phyloP scores from a whole-genome alignment of 1,284 basidiomycete genomes.

The Pholiota adiposa region DNA sequence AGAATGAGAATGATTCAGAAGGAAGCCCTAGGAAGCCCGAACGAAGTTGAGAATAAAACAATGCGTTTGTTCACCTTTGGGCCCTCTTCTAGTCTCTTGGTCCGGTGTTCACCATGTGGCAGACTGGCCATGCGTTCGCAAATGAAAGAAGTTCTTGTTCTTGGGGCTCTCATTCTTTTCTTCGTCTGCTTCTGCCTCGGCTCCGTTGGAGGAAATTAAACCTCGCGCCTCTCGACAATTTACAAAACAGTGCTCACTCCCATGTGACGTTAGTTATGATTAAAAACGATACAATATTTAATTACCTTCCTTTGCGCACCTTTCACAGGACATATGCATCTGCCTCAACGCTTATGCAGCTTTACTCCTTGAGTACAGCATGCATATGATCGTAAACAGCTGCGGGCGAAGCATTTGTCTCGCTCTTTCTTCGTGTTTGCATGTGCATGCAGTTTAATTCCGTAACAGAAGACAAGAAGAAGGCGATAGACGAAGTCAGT shows the following conservation, averaged over 20 bases:
- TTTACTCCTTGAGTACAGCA: neutral
- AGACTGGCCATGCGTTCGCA: too few species aligned
- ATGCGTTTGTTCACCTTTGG: too few species aligned
- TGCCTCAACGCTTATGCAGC: neutral
- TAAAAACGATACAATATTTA: neutral
- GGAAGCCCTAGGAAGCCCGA: too few species aligned
- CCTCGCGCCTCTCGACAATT: neutral
- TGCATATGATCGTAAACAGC: conserved; percentile 9
- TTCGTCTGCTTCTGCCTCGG: neutral
- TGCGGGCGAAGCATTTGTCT: conserved; percentile 15
- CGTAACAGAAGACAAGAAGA: conserved; percentile 10
- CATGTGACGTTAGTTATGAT: too few species aligned
- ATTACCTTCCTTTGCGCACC: neutral
- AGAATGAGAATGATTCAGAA: too few species aligned
- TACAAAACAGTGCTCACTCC: too few species aligned
- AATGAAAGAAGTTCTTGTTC: neutral
- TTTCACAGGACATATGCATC: neutral
- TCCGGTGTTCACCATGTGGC: too few species aligned
- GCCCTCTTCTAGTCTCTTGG: too few species aligned
- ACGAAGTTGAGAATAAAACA: too few species aligned
- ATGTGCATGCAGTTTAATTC: conserved; percentile 8
- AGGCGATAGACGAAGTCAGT: conserved; percentile 9
- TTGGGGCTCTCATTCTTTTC: neutral
- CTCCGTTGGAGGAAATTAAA: neutral
- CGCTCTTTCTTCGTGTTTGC: conserved; percentile 16